Percentiles rank a stretch among this genome's conserved stretches.
Conservation (phyloP, 768 basidiomycete genomes). For the Trichaptum fuscoviolaceum region DNA sequence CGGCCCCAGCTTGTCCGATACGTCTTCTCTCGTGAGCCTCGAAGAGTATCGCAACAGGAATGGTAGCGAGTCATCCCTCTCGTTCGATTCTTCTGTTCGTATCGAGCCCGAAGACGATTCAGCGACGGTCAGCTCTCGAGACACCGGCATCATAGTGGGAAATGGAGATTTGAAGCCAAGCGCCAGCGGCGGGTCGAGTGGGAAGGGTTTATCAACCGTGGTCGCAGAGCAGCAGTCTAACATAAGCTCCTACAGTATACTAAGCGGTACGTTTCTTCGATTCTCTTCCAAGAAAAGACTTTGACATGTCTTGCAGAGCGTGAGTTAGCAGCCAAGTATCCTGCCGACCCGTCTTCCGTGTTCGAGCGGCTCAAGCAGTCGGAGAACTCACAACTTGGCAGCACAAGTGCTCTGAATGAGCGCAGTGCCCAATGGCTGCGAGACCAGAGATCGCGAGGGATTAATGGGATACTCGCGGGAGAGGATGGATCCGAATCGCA, state of each 20-base stretch:
- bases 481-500: background rate
- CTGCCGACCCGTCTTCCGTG: conserved; percentile 40
- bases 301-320: background rate
- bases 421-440: conserved; percentile 77
- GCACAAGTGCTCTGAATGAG: conserved; percentile 46
- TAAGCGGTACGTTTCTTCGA: background rate
- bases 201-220: background rate
- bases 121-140: conserved; percentile 70
- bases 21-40: conserved; percentile 72
- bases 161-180: background rate
- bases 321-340: conserved; percentile 17
- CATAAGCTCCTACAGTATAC: background rate
- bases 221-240: background rate
- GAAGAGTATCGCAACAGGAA: conserved; percentile 66
- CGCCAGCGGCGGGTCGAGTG: background rate
- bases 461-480: conserved; percentile 53
- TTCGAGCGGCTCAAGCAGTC: conserved; percentile 54
- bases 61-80: conserved; percentile 52
- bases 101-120: conserved; percentile 63
- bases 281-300: background rate
- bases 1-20: conserved; percentile 86
- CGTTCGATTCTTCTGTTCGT: conserved; percentile 27
- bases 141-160: conserved; percentile 29
- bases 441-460: conserved; percentile 69
- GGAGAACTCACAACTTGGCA: conserved; percentile 38